Percentiles rank a stretch among this genome's conserved stretches.
Evolutionary conservation across 2,329 filamentous ascomycete genomes (phyloP).

Genomic region (Ophiostoma montium): DNA sequence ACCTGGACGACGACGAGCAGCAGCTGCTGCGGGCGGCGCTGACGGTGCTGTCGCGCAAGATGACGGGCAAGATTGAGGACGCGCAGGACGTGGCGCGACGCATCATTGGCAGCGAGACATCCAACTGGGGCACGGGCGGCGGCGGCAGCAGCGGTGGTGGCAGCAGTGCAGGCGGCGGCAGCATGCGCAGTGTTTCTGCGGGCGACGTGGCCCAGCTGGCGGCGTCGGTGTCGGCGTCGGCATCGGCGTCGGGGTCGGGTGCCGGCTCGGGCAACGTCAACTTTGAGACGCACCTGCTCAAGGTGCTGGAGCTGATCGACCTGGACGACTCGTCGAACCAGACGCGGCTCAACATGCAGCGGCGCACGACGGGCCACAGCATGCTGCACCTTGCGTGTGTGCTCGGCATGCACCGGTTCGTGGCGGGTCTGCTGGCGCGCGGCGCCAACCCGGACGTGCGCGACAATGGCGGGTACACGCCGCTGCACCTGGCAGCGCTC

Average conservation of each 20-base stretch:
- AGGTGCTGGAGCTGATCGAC: conserved; percentile 65
- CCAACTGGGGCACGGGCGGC: conserved; percentile 29
- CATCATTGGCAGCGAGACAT: conserved; percentile 36
- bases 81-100: conserved; percentile 46
- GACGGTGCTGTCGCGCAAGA: conserved; percentile 43
- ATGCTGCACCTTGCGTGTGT: conserved; percentile 70
- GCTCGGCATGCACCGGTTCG: conserved; percentile 60
- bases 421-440: conserved; percentile 60
- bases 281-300: conserved; percentile 55
- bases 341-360: conserved; percentile 51
- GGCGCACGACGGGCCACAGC: conserved; percentile 54
- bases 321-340: conserved; percentile 57
- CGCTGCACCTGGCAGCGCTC: conserved; percentile 68
- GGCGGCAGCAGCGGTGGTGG: conserved; percentile 16
- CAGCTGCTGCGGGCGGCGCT: conserved; percentile 54
- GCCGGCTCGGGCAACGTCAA: conserved; percentile 32
- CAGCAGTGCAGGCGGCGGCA: conserved; percentile 28
- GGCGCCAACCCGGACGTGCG: conserved; percentile 63
- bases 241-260: too few relatives aligned
- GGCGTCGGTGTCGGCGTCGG: conserved; percentile 15
- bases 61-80: conserved; percentile 48
- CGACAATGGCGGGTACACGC: conserved; percentile 68
- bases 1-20: conserved; percentile 57
- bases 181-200: conserved; percentile 16
- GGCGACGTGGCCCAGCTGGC: background rate